Evolutionary conservation across 2,329 filamentous ascomycete species (phyloP), one percentile per base, ranked within the genome.

Genomic region (Aquanectria penicillioides): DNA sequence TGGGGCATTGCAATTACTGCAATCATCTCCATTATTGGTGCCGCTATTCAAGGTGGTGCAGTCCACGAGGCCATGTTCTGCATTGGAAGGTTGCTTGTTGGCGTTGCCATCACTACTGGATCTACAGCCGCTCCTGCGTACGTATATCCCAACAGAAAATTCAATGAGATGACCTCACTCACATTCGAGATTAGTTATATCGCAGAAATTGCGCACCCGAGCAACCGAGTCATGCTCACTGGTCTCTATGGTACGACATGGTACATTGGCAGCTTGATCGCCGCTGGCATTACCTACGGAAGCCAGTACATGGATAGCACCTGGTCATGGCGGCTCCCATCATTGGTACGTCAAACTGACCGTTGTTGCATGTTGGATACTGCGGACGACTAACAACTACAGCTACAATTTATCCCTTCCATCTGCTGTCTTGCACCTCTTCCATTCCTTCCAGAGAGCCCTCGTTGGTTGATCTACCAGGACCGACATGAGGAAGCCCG

Each of bases 11-110:
- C 38, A 5, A 82, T 83, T 65, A 82, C 81, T 0, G 81, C 81
- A 17, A 78, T 83, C 11, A 81, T 84, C 6, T 79, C 77, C 40
- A 84, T 84, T 63, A 83, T 81, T 6, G 81, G 81, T 0, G 81
- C 79, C 6, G 81, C 81, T 8, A 37, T 65, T 10, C 64, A 66
- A 38, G 56, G 40, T 23, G 61, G 41, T 13, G 48, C 62, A 11
- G 48, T 52, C 6, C 44, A 62, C 31, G 53, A 60, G 11, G 62
- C 41, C 15, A 66, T 68, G 64, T 54, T 68, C 25, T 48, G 64
- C 20, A 56, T 53, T 15, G 64, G 55, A 4, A 43, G 55, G 17
- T 18, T 58, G 9, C 38, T 58, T 33, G 31, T 46, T 25, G 55
- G 55, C 15, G 37, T 53, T 12, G 33, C 46, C 29, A 37, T 58